phyloP scores from a whole-genome alignment of 345 rosid genomes.

The Eucalyptus sp. region DNA sequence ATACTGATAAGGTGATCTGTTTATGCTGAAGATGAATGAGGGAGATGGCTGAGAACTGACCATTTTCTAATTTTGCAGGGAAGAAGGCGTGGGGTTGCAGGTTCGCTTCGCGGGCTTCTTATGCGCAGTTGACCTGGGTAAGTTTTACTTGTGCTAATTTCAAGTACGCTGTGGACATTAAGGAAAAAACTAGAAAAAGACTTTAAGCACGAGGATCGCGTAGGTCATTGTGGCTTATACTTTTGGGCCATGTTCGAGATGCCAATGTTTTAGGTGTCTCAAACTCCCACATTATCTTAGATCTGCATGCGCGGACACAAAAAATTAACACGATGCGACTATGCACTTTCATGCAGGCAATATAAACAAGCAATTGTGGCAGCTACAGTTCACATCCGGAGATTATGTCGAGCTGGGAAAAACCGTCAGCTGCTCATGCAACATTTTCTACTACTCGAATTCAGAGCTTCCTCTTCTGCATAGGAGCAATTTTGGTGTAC shows the following conservation, averaged over 20 bases:
- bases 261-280: not conserved
- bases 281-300: not conserved
- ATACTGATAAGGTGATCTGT: conserved; percentile 48
- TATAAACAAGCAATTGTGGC: not conserved
- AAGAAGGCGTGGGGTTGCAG: conserved; percentile 46
- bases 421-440: not conserved
- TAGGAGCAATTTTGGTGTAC: not conserved
- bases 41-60: not conserved
- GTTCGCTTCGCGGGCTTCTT: conserved; percentile 40
- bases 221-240: not conserved
- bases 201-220: not conserved
- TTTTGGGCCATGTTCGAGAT: not conserved
- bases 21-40: not conserved
- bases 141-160: not conserved
- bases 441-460: not conserved
- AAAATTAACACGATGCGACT: not conserved
- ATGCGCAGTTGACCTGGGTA: conserved; percentile 21
- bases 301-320: not conserved
- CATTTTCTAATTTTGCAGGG: conserved; percentile 30
- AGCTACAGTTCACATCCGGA: not conserved
- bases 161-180: not conserved
- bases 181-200: not conserved
- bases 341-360: not conserved
- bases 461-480: not conserved
- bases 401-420: not conserved